phyloP scores from a whole-genome alignment of 2,329 filamentous ascomycete species.

The Pyrenophora teres region DNA sequence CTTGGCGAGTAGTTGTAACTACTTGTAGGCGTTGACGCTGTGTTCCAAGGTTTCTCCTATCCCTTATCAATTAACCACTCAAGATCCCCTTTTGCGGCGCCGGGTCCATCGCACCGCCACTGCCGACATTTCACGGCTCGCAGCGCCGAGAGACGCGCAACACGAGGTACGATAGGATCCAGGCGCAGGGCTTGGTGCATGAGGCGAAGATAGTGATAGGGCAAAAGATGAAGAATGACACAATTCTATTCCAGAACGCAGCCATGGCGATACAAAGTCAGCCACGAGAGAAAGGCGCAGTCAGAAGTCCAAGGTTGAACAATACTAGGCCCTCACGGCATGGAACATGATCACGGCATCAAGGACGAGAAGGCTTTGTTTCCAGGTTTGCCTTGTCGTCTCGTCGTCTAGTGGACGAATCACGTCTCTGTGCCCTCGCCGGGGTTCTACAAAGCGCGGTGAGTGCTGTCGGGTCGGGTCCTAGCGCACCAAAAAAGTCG shows the following conservation, averaged over 20 bases:
- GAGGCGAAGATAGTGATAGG: no score
- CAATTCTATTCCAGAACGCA: no score
- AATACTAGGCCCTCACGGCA: constrained; percentile 16
- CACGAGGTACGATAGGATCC: not conserved
- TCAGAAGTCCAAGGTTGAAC: not conserved
- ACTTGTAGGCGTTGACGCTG: no score
- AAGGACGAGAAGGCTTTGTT: no score
- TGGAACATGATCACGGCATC: not conserved
- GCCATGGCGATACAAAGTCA: not conserved
- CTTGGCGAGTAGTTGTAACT: no score
- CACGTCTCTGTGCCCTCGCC: not conserved
- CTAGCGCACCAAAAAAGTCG: constrained; percentile 27
- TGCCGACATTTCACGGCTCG: no score
- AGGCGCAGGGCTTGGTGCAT: not conserved
- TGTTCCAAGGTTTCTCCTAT: no score
- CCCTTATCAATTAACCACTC: no score
- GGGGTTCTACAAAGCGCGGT: constrained; percentile 20
- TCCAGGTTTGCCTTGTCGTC: constrained; percentile 4
- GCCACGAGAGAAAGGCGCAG: not conserved
- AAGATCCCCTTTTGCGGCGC: no score
- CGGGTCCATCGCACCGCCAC: no score
- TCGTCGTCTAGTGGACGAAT: constrained; percentile 4
- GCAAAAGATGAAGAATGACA: not conserved
- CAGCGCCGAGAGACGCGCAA: not conserved
- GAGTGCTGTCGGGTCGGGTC: constrained; percentile 5